Base-by-base conservation (phyloP, 2,329 filamentous ascomycete genomes). In the Xylaria sp. region DNA sequence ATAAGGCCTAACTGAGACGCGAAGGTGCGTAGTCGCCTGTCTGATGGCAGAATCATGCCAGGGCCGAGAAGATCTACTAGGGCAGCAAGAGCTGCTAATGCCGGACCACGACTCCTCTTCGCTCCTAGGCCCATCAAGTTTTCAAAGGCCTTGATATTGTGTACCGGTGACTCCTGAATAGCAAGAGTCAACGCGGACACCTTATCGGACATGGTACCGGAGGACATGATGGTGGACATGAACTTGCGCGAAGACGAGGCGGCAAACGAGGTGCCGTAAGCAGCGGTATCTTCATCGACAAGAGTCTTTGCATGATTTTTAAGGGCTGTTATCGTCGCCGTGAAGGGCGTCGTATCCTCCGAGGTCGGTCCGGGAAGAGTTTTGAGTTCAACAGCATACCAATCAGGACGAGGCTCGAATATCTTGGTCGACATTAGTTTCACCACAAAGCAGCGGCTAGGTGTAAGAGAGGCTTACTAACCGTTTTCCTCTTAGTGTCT, bases 141-240 rank as follows among this genome's bases (percentile, higher is more conserved):
- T 70, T 98, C 94, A 64, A 98, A 88, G 0, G 93, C 90, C 73
- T 95, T 94, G 65, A 87, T 89, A 64, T 93, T 98, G 77, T 99
- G 95, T 53, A 98, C 80, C 17, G 95, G 95, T 8, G 96, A 98
- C 77, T 99, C 95, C 79, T 99, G 96, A 11, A 97, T 88, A 58
- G 95, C 90, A 68, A 99, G 82, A 4, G 95, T 99, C 72, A 99
- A 81, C 3, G 95, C 96, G 2, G 95, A 99, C 43, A 98, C 90
- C 76, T 97, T 98, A 76, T 99, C 95, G 58, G 93, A 96, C 69
- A 98, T 86, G 9, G 96, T 99, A 81, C 95, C 95, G 1, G 93
- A 96, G 9, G 92, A 83, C 91, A 98, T 97, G 75, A 99, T 97
- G 17, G 93, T 96, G 1, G 93, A 92, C 82, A 98, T 89, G 81